Conservation (phyloP, 441 rosid species). For the Theobroma grandiflorum region DNA sequence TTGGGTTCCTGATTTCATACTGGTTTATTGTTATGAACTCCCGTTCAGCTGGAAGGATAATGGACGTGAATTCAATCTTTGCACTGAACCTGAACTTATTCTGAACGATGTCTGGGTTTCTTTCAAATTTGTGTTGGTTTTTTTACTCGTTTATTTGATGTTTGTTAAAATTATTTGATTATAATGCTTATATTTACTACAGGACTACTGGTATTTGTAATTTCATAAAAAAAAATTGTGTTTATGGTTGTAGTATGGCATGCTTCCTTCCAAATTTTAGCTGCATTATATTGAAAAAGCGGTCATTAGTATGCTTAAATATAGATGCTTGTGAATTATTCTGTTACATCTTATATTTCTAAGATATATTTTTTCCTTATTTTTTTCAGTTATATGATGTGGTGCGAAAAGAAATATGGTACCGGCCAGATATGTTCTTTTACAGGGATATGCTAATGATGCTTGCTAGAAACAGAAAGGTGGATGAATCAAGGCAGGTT, state of each 20-base stretch:
- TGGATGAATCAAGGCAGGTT: conserved; percentile 65
- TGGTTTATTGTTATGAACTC: not conserved
- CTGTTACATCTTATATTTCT: not conserved
- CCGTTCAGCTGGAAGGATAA: not conserved
- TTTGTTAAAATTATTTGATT: not conserved
- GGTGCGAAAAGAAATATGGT: conserved; percentile 93
- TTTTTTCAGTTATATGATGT: conserved; percentile 73
- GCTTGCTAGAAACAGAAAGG: conserved; percentile 87
- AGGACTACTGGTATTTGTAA: not conserved
- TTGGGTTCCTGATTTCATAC: not conserved
- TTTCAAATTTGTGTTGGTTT: not conserved
- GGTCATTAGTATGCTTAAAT: not conserved
- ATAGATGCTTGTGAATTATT: not conserved
- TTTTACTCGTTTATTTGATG: conserved; percentile 1
- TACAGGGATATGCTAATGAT: conserved; percentile 93
- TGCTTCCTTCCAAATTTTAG: not conserved
- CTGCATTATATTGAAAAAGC: not conserved
- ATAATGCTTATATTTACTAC: not conserved
- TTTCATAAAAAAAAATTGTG: not conserved
- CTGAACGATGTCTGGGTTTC: not conserved
- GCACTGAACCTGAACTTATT: not conserved
- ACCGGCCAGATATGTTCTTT: conserved; percentile 89
- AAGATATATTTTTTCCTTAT: not conserved
- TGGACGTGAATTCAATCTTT: not conserved
- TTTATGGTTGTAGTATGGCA: not conserved